Percentiles rank a stretch among this genome's conserved stretches.
Conservation (phyloP, 108 stramenopile genomes). For the Nitzschia inconspicua region DNA sequence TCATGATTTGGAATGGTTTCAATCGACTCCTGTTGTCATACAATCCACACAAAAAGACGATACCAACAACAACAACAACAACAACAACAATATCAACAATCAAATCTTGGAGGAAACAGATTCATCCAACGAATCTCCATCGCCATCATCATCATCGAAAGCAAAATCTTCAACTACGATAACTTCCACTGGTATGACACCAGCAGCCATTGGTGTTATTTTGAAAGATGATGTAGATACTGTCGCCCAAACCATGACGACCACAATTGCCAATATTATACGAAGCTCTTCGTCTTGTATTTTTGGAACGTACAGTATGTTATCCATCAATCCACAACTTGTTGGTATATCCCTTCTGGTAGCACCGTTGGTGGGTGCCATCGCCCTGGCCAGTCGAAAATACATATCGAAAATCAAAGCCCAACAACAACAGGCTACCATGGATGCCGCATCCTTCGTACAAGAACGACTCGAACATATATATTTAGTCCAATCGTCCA, state of each 20-base stretch:
- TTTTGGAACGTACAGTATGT: conserved; percentile 78
- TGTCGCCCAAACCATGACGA: conserved; percentile 63
- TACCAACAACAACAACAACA: background rate
- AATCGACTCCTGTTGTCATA: conserved; percentile 20
- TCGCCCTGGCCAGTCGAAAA: conserved; percentile 67
- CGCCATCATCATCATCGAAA: background rate
- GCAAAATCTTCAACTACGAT: background rate
- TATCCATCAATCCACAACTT: conserved; percentile 69
- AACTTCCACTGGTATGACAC: conserved; percentile 38
- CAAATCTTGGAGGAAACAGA: background rate
- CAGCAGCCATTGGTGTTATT: conserved; percentile 69
- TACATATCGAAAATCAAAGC: conserved; percentile 58
- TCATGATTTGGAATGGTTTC: conserved; percentile 80
- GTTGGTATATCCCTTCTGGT: conserved; percentile 63
- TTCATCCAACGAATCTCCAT: background rate
- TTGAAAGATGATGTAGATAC: conserved; percentile 65
- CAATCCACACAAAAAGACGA: conserved; percentile 3
- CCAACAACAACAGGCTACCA: conserved; percentile 53
- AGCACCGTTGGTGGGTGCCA: conserved; percentile 71
- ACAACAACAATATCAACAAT: conserved; percentile 3
- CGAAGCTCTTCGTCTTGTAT: conserved; percentile 65
- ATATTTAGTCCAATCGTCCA: conserved; percentile 68
- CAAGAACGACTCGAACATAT: conserved; percentile 72
- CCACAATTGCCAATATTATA: conserved; percentile 66
- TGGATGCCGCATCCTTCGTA: conserved; percentile 63